Percentiles rank a stretch among this genome's conserved stretches.
These are phyloP conservation scores for Conticribra guillardii DNA, from an alignment of 108 stramenopile genomes.

Conservation along the genomic window DNA sequence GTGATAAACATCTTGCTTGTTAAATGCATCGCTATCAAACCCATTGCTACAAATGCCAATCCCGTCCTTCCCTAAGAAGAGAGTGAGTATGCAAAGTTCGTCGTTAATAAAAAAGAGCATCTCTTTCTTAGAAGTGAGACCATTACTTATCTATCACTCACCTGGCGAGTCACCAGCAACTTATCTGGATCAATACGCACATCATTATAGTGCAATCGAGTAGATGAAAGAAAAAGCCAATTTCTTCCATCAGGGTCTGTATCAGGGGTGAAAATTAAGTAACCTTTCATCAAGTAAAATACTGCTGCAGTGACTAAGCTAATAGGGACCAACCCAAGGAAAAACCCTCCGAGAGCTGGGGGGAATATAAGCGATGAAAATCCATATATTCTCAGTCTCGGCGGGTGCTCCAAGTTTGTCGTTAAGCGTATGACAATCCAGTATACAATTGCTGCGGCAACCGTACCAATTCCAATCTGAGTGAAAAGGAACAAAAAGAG, in stretches of 20 bases:
- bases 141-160: background rate
- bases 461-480: slow-evolving; percentile 71
- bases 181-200: slow-evolving; percentile 50
- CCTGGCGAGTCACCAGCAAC: slow-evolving; percentile 43
- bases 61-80: slow-evolving; percentile 66
- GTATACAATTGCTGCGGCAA: slow-evolving; percentile 54
- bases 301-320: slow-evolving; percentile 51
- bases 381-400: slow-evolving; percentile 57
- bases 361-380: slow-evolving; percentile 70
- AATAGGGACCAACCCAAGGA: slow-evolving; percentile 72
- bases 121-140: too few species aligned
- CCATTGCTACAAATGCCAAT: slow-evolving; percentile 69
- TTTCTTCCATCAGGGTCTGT: slow-evolving; percentile 28
- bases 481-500: slow-evolving; percentile 82
- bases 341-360: slow-evolving; percentile 65
- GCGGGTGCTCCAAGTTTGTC: slow-evolving; percentile 68
- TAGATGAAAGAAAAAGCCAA: slow-evolving; percentile 29
- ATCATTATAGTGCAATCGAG: slow-evolving; percentile 64
- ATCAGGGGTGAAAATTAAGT: slow-evolving; percentile 23
- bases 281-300: slow-evolving; percentile 45
- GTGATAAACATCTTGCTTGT: slow-evolving; percentile 75
- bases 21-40: slow-evolving; percentile 43
- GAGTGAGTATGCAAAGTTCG: too few species aligned
- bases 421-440: slow-evolving; percentile 74
- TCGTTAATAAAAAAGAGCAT: too few species aligned